Percentiles rank a stretch among this genome's conserved stretches.
These are phyloP conservation scores for Isoetes engelmannii DNA, from an alignment of 83 land plant species.

Conservation along the genomic window DNA sequence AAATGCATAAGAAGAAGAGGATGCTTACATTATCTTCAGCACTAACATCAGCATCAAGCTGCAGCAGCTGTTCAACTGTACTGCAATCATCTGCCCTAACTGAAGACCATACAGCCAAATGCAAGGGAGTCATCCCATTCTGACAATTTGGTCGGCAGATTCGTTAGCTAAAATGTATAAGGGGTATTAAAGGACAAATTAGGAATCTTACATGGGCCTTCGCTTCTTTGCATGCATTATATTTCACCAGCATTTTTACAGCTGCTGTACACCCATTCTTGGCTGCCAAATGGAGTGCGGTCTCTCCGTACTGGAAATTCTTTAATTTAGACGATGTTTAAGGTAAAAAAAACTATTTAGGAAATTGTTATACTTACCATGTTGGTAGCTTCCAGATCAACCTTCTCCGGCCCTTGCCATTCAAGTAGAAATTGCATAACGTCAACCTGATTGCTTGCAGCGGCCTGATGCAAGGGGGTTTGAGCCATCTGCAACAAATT, in stretches of 20 bases:
- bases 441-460: conserved; percentile 1
- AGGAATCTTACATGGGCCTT: conserved; percentile 2
- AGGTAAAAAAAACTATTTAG: background rate
- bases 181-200: conserved; percentile 6
- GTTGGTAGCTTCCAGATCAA: conserved; percentile 3
- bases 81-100: conserved; percentile 44
- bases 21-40: conserved; percentile 60
- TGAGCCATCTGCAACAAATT: background rate
- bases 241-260: conserved; percentile 1
- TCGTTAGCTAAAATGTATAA: background rate
- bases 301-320: conserved; percentile 6
- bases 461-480: background rate
- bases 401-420: background rate
- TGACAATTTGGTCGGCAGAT: conserved; percentile 25
- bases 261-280: background rate
- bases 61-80: conserved; percentile 59
- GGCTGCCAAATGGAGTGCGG: conserved; percentile 6
- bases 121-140: conserved; percentile 97
- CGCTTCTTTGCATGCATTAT: background rate
- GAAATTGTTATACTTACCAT: conserved; percentile 3
- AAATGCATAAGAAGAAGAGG: background rate
- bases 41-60: conserved; percentile 67
- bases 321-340: background rate
- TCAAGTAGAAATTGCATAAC: background rate
- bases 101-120: conserved; percentile 81